A percentile compares a stretch with the other conserved stretches of the same genome.
Conservation (phyloP, 768 basidiomycete genomes). For the Collybia mongolica region DNA sequence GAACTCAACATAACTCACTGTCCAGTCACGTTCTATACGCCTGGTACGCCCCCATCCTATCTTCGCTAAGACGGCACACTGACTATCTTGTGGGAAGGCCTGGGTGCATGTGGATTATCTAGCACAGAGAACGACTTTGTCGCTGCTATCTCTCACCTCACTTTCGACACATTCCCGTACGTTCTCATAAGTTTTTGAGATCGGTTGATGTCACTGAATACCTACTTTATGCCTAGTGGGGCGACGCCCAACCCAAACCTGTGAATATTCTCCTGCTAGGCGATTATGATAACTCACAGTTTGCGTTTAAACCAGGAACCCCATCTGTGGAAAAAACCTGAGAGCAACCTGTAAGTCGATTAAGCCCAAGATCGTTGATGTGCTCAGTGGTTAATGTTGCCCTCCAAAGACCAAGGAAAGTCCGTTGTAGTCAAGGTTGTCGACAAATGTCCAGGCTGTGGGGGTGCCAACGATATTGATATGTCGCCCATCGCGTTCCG, state of each 20-base stretch:
- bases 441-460: slow-evolving; percentile 66
- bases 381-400: background rate
- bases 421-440: slow-evolving; percentile 45
- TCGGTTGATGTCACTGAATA: too few species aligned
- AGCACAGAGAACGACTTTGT: slow-evolving; percentile 53
- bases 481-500: slow-evolving; percentile 60
- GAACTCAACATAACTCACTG: too few species aligned
- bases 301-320: slow-evolving; percentile 62
- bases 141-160: slow-evolving; percentile 51
- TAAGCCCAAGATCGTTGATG: slow-evolving; percentile 1
- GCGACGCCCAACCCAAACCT: background rate
- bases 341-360: slow-evolving; percentile 44
- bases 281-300: background rate
- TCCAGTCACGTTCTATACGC: too few species aligned
- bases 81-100: slow-evolving; percentile 38
- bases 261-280: background rate
- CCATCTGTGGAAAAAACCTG: slow-evolving; percentile 59
- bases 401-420: slow-evolving; percentile 48
- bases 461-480: slow-evolving; percentile 47
- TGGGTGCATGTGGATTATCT: slow-evolving; percentile 62
- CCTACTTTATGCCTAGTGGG: background rate
- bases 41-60: too few species aligned
- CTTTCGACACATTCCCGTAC: slow-evolving; percentile 66
- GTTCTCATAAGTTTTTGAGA: slow-evolving; percentile 17
- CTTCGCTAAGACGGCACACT: too few species aligned